Conservation (phyloP, 2,329 filamentous ascomycete species). For the Apiospora marii region DNA sequence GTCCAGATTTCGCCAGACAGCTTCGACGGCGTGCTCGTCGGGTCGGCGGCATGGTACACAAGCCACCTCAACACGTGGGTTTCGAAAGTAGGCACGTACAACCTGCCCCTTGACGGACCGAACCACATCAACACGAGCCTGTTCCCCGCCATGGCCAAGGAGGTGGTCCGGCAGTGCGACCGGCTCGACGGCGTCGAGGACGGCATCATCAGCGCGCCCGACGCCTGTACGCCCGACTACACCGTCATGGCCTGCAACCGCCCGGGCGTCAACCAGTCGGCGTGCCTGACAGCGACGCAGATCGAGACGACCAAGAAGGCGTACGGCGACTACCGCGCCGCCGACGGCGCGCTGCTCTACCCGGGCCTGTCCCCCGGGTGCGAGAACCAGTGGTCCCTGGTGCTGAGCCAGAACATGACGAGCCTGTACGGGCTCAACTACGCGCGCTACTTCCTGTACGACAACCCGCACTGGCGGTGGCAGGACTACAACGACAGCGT, state of each 20-base stretch:
- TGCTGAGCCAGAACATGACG: conserved; percentile 39
- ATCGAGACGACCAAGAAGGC: conserved; percentile 45
- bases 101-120: conserved; percentile 52
- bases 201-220: conserved; percentile 56
- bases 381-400: conserved; percentile 47
- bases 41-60: conserved; percentile 59
- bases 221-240: conserved; percentile 54
- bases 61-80: conserved; percentile 53
- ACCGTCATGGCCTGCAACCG: conserved; percentile 48
- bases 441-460: conserved; percentile 49
- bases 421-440: conserved; percentile 46
- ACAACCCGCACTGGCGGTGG: conserved; percentile 48
- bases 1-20: conserved; percentile 60
- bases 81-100: conserved; percentile 54
- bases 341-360: conserved; percentile 47
- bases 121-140: conserved; percentile 57
- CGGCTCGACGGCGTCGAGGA: conserved; percentile 56
- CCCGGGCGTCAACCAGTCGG: conserved; percentile 35
- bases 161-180: conserved; percentile 60
- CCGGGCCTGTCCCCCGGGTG: conserved; percentile 56
- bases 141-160: conserved; percentile 47
- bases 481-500: conserved; percentile 44
- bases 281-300: conserved; percentile 54
- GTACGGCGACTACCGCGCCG: conserved; percentile 38
- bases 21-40: conserved; percentile 64